phyloP scores from a whole-genome alignment of 1,284 basidiomycete species.

The Ceratobasidium sp. region DNA sequence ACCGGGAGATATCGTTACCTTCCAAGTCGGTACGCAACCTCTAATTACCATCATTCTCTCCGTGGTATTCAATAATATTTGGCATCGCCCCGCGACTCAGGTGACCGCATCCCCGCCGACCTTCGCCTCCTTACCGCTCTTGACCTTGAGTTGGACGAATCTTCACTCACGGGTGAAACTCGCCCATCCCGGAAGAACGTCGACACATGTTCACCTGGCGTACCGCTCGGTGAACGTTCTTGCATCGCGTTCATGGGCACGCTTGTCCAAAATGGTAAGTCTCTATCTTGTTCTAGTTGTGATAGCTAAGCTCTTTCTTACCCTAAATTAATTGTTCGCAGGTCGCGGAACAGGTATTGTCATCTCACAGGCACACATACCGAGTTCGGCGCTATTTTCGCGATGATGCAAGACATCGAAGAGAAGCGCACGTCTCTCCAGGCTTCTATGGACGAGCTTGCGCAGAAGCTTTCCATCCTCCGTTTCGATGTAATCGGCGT shows the following conservation, averaged over 20 bases:
- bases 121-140: constrained; percentile 82
- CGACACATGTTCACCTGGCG: constrained; percentile 69
- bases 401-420: constrained; percentile 98
- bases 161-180: constrained; percentile 94
- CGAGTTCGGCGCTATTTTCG: constrained; percentile 96
- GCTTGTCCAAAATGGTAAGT: constrained; percentile 85
- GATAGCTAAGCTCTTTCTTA: constrained; percentile 21
- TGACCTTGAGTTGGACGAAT: constrained; percentile 94
- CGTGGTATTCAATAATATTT: constrained; percentile 64
- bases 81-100: background rate
- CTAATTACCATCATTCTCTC: constrained; percentile 90
- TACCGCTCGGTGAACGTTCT: constrained; percentile 84
- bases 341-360: constrained; percentile 89
- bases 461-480: constrained; percentile 88
- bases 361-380: constrained; percentile 88
- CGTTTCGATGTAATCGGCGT: constrained; percentile 94
- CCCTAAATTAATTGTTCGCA: constrained; percentile 51
- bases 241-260: constrained; percentile 98
- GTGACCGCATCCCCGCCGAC: constrained; percentile 96
- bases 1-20: constrained; percentile 91
- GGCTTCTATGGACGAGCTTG: constrained; percentile 95
- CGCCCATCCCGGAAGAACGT: constrained; percentile 77
- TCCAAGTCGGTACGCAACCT: constrained; percentile 91
- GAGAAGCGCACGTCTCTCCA: constrained; percentile 95
- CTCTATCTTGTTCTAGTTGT: constrained; percentile 24